These are phyloP conservation scores for Diaporthe helianthi DNA, from an alignment of 2,329 filamentous ascomycete genomes.

Conservation along the genomic window DNA sequence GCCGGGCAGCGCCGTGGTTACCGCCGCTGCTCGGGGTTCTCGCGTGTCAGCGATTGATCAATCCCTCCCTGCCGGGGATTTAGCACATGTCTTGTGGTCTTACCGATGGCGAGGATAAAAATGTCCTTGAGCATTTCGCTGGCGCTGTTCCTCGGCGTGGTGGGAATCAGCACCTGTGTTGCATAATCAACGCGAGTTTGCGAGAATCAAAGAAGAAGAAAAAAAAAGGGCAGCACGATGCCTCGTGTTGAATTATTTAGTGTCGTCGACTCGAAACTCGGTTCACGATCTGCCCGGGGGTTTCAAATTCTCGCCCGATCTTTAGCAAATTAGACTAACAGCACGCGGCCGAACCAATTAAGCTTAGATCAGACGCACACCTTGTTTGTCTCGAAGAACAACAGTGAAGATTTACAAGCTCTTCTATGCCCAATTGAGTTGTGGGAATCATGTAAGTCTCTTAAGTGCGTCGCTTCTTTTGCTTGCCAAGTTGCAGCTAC, in stretches of 20 bases:
- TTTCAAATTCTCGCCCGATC: constrained; percentile 13
- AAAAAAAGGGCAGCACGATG: not conserved
- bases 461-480: no score
- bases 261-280: constrained; percentile 9
- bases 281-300: constrained; percentile 1
- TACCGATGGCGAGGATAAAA: constrained; percentile 12
- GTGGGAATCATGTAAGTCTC: no score
- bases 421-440: not conserved
- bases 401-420: not conserved
- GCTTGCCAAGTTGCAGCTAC: no score
- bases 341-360: constrained; percentile 2
- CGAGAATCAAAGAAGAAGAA: no score
- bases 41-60: not conserved
- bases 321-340: no score
- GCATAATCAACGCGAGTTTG: not conserved
- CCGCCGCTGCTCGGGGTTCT: not conserved
- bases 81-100: not conserved
- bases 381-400: not conserved
- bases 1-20: constrained; percentile 19
- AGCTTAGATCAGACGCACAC: not conserved
- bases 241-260: not conserved
- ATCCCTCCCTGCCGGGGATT: no score
- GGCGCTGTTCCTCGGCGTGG: not conserved
- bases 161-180: not conserved
- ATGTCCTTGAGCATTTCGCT: constrained; percentile 16